Evolutionary conservation across 768 basidiomycete genomes (phyloP).

Genomic region (Agrocybe chaxingu): DNA sequence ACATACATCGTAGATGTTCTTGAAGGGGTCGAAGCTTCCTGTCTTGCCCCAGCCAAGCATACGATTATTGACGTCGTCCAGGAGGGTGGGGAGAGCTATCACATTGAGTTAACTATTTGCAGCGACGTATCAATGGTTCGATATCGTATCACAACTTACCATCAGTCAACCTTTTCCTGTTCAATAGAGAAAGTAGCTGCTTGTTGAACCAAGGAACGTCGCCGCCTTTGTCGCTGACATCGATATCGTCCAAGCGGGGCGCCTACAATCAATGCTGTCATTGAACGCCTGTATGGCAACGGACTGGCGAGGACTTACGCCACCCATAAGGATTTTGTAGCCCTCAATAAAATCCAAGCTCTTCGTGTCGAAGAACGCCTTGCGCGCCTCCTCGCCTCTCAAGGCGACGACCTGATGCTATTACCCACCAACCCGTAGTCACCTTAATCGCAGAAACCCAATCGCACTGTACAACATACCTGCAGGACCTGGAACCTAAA

Average conservation of each 20-base stretch:
- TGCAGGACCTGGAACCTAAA: conserved; percentile 28
- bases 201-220: conserved; percentile 22
- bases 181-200: conserved; percentile 14
- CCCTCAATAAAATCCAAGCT: conserved; percentile 28
- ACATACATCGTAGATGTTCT: conserved; percentile 27
- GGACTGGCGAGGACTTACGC: conserved; percentile 15
- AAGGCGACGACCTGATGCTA: conserved; percentile 27
- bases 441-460: background rate
- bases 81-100: conserved; percentile 23
- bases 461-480: conserved; percentile 10
- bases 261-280: conserved; percentile 1
- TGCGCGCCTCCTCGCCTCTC: conserved; percentile 28
- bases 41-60: conserved; percentile 26
- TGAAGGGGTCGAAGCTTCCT: conserved; percentile 29
- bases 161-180: conserved; percentile 17
- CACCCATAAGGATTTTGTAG: conserved; percentile 31
- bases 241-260: conserved; percentile 23
- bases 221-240: conserved; percentile 11
- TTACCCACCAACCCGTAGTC: background rate
- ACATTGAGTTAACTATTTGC: too few relatives aligned
- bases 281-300: background rate
- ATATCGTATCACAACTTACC: conserved; percentile 1
- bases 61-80: conserved; percentile 24
- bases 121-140: background rate
- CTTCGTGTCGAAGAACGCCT: conserved; percentile 27